phyloP scores from a whole-genome alignment of 2,329 filamentous ascomycete species.

The Trichocomaceae sp. region DNA sequence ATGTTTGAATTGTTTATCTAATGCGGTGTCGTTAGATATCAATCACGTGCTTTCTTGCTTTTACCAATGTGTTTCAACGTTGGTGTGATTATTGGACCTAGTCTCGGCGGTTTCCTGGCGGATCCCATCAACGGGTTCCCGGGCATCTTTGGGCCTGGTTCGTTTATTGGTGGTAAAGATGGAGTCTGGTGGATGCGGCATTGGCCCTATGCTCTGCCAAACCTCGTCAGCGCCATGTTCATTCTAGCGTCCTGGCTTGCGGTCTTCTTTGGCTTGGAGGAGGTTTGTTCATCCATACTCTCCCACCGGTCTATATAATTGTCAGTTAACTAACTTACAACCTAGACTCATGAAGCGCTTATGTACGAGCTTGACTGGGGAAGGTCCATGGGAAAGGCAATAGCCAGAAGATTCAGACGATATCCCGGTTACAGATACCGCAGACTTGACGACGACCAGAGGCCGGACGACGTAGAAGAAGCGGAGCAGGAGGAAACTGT shows the following conservation, averaged over 20 bases:
- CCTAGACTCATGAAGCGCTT: constrained; percentile 33
- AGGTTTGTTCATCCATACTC: constrained; percentile 36
- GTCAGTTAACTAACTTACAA: background rate
- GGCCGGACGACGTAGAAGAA: constrained; percentile 29
- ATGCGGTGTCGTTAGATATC: constrained; percentile 28
- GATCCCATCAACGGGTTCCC: constrained; percentile 60
- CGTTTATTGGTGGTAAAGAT: constrained; percentile 49
- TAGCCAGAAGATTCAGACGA: constrained; percentile 24
- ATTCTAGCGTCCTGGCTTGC: constrained; percentile 50
- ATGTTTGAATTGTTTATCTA: background rate
- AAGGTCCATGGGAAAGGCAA: constrained; percentile 30
- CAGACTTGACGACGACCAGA: constrained; percentile 25
- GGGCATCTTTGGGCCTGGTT: constrained; percentile 54
- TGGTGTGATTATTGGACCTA: constrained; percentile 54
- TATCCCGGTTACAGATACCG: constrained; percentile 27
- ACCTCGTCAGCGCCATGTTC: constrained; percentile 58
- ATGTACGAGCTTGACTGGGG: constrained; percentile 38
- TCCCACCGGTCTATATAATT: background rate
- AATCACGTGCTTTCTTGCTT: constrained; percentile 52
- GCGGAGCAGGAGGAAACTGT: constrained; percentile 18
- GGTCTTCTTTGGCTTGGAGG: constrained; percentile 60
- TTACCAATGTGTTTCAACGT: constrained; percentile 65
- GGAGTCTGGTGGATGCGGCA: constrained; percentile 58
- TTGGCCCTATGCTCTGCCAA: constrained; percentile 65
- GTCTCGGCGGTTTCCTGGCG: constrained; percentile 60